Evolutionary conservation across 1,284 basidiomycete genomes (phyloP), one percentile per base, ranked within the genome.

Genomic region (Anthracocystis walkeri): DNA sequence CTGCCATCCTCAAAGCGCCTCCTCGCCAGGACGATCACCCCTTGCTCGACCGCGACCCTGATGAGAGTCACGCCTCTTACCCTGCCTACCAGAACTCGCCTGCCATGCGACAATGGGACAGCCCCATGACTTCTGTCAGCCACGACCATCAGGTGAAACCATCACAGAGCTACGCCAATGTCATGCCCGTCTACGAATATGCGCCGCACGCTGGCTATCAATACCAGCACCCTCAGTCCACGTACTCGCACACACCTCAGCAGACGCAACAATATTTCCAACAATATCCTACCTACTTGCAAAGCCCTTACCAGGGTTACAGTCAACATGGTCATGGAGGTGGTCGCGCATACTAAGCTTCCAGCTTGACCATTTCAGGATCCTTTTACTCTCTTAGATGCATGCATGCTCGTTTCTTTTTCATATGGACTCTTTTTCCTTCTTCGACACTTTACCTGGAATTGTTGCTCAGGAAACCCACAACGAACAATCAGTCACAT

Each of bases 51-150:
- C 53, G 59, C 33, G 56, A 69, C 20, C 11, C 2, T 20, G 40
- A 75, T 6, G 72, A 75, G 4, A 58, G 57, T 23, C 31, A 44
- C 12, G 40, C 45, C 31, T 65, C 65, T 7, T 74, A 65, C 21
- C 55, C 72, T 25, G 54, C 58, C 31, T 75, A 69, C 57, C 38
- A 66, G 31, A 41, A 45, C 33, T 65, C 72, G 33, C 72, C 72
- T 14, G 62, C 44, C 20, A 20, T 57, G 11, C 51, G 49, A 40
- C 63, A 56, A n/a, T 65, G 58, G 62, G 72, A 75, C 5, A 69
- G 62, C 25, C 72, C 72, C 14, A 66, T 63, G 62, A 75, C 72
- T 16, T 63, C 52, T 29, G 52, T 60, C 42, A 69, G 72, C 55
- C 72, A 75, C 38, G 55, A 16, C 16, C 66, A 75, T 11, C 66